phyloP scores from a whole-genome alignment of 208 protist species.

The Leishmania lainsoni region DNA sequence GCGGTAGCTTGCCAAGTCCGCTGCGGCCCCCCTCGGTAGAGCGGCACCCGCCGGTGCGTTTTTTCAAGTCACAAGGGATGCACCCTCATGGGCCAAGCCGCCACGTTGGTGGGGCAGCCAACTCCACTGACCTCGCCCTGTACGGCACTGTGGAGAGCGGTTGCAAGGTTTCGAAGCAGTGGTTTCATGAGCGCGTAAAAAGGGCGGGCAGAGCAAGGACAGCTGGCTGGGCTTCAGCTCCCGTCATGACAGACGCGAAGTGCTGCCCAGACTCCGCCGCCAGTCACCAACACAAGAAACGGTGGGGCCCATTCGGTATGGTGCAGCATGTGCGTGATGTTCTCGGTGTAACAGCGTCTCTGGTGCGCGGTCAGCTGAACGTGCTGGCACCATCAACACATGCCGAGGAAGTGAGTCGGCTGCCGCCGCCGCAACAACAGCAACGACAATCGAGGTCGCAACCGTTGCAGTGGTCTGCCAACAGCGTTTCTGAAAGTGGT shows the following conservation, averaged over 20 bases:
- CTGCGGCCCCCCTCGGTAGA: constrained; percentile 30
- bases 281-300: not conserved
- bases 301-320: constrained; percentile 35
- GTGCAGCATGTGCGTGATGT: constrained; percentile 65
- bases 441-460: not conserved
- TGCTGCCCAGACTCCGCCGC: not conserved
- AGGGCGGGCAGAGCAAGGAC: not conserved
- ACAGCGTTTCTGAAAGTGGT: not conserved
- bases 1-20: constrained; percentile 18
- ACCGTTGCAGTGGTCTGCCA: not conserved
- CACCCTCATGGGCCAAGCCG: constrained; percentile 6
- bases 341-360: constrained; percentile 59
- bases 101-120: constrained; percentile 2
- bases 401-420: not conserved
- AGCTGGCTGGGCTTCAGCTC: not conserved
- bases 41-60: constrained; percentile 46
- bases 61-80: constrained; percentile 49
- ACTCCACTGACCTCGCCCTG: not conserved
- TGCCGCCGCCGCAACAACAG: constrained; percentile 8
- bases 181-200: no score
- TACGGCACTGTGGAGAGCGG: not conserved
- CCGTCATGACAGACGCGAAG: not conserved
- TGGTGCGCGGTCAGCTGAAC: constrained; percentile 59
- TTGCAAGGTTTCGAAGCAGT: not conserved
- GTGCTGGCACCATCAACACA: constrained; percentile 31